Base-by-base conservation (phyloP, 805 yeast species). In the Yarrowia phangngaensis region DNA sequence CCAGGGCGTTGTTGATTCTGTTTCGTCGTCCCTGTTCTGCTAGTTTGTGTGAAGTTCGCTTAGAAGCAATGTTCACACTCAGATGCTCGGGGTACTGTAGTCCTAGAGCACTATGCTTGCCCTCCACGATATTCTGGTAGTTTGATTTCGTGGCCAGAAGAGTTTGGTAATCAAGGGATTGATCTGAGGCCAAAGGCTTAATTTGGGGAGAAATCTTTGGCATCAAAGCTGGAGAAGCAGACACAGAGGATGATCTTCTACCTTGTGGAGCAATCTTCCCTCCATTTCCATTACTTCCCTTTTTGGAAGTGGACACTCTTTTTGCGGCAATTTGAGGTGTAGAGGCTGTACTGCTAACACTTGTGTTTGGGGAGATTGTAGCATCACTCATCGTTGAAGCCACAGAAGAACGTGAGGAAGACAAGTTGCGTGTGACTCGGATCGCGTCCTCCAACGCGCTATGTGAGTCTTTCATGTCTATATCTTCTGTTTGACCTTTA, bases 1-100 rank as follows among this genome's bases (percentile, higher is more conserved):
- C 78, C 22, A 90, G 79, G 0, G 97, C 97, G 50, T 71, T 68
- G 63, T 92, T 92, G 81, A 90, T 83, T 54, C 98, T 72, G 63
- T 90, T 89, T 57, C 98, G 75, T 47, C 98, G 74, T 12, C 95
- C 97, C 65, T 92, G 97, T 66, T 90, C 98, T 0, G 98, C 97
- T 12, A 86, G 73, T 62, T 90, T 89, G 65, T 90, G 98, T 31
- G 78, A 76, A 2, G 82, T 76, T 58, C 82, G 80, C 61, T 83
- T 82, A 20, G 67, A 61, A 16, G 69, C 63, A 47, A 69, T 53
- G 32, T 67, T 68, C 6, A 63, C 59, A 22, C 64, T 57, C 38
- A 69, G 54, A 8, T 68, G 64, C 50, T 65, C 71, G 2, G 76
- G 74, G 49, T 69, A 64, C 30, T 66, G 52, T 23, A 70, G 56